Base-by-base conservation (phyloP, 179 eudicot genomes). In the Silene coronaria region DNA sequence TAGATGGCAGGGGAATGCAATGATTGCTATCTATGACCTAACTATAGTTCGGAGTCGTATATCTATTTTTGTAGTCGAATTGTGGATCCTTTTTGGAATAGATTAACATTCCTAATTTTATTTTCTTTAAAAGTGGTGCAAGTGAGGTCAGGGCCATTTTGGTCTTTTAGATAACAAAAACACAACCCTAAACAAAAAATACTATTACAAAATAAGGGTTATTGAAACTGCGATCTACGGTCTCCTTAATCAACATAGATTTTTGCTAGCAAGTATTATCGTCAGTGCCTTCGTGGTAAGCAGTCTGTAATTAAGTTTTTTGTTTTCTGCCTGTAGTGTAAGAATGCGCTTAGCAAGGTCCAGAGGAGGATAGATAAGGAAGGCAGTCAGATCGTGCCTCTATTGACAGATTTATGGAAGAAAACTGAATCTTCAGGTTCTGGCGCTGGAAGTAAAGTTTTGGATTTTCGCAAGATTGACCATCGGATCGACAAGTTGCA, bases 301-400 rank as follows among this genome's bases (percentile, higher is more conserved):
- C 21, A 10, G 27, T 64, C 55, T 34, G 19, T 69, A 17, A 7
- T 66, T 74, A 21, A 32, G 7, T 21, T 23, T 71, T 71, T 32
- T 55, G 59, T 55, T 55, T 64, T 32, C 60, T 21, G 23, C 28
- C 78, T 81, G 81, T 87, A 95, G 99, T 92, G 99, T 87, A 95
- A 95, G 85, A 89, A 80, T 73, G 93, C 91, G 36, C 85, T 91
- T 68, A 83, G 81, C 84, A 95, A 89, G 88, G 80, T 95, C 77
- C 95, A 84, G 58, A 87, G 87, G 81, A 95, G 90, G 83, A 87
- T 95, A 73, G 91, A 90, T 71, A 87, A 80, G 83, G 97, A 92
- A 85, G 99, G 99, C 70, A 85, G 78, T 57, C 86, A 88, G 64
- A 91, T 95, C 79, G 86, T 92, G 75, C 97, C 99, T n/a, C 83